These are phyloP conservation scores for Xylariales sp. DNA, from an alignment of 2,329 filamentous ascomycete species.

Conservation along the genomic window DNA sequence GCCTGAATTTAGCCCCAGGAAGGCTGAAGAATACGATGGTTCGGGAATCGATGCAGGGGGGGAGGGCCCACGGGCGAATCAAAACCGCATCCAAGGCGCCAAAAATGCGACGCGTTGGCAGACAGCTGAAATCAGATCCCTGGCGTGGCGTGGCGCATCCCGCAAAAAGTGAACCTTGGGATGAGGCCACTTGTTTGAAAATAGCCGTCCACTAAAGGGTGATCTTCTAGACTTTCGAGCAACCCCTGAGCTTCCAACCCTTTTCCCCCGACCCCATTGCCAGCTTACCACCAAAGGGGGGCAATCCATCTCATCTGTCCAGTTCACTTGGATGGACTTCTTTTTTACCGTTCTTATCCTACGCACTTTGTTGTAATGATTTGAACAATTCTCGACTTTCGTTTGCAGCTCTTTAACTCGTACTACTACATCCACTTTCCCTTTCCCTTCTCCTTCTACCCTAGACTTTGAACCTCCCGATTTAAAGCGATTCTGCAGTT, in stretches of 20 bases:
- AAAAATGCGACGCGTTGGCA: background rate
- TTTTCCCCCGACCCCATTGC: conserved; percentile 1
- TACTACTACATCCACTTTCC: too few relatives aligned
- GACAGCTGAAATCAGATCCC: background rate
- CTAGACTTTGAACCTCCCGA: conserved; percentile 5
- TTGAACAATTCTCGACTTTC: conserved; percentile 9
- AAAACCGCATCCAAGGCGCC: background rate
- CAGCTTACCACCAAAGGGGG: conserved; percentile 2
- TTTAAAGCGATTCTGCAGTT: conserved; percentile 13
- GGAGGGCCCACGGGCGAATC: too few relatives aligned
- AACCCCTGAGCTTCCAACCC: background rate
- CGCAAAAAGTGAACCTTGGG: conserved; percentile 2
- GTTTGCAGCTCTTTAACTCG: too few relatives aligned
- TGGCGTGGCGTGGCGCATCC: background rate
- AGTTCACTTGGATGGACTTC: conserved; percentile 4
- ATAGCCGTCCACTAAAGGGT: background rate
- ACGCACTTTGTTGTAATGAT: conserved; percentile 9
- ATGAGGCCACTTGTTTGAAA: conserved; percentile 8
- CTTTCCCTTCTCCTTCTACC: conserved; percentile 11
- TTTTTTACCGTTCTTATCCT: conserved; percentile 2
- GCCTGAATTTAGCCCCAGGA: too few relatives aligned
- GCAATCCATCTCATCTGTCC: background rate
- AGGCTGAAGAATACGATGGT: too few relatives aligned
- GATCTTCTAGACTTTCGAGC: conserved; percentile 1
- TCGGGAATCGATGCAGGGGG: too few relatives aligned